Evolutionary conservation across 2,329 filamentous ascomycete genomes (phyloP).

Genomic region (Colletotrichum phormii): DNA sequence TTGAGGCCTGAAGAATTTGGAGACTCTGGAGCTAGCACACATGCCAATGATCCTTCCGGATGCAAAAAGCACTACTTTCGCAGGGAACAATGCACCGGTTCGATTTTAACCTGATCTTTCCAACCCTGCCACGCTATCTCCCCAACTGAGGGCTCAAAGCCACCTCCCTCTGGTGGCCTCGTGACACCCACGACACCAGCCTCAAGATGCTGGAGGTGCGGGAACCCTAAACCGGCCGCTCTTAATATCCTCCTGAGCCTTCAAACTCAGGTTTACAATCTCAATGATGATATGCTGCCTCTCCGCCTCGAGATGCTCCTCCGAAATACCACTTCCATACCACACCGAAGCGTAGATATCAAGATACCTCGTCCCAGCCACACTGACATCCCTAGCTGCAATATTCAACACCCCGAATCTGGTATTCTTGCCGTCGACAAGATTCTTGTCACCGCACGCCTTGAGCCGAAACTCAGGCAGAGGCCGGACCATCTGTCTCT

Average conservation of each 20-base stretch:
- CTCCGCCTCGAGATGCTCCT: conserved; percentile 41
- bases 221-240: conserved; percentile 19
- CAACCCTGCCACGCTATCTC: too few relatives aligned
- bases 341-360: conserved; percentile 41
- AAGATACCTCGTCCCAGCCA: conserved; percentile 16
- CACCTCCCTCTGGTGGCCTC: too few relatives aligned
- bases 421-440: conserved; percentile 35
- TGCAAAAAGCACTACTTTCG: too few relatives aligned
- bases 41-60: too few relatives aligned
- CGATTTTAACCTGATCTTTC: too few relatives aligned
- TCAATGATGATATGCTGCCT: conserved; percentile 41
- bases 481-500: conserved; percentile 45
- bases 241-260: conserved; percentile 37
- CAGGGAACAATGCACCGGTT: too few relatives aligned
- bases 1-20: background rate
- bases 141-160: too few relatives aligned
- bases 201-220: background rate
- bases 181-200: too few relatives aligned
- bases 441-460: conserved; percentile 41
- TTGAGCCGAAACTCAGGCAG: conserved; percentile 42
- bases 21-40: background rate
- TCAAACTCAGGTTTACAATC: conserved; percentile 39
- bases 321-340: conserved; percentile 39
- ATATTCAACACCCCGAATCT: conserved; percentile 41
- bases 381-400: conserved; percentile 37